Evolutionary conservation across 1,284 basidiomycete genomes (phyloP).

Genomic region (Rhodotorula sp.): DNA sequence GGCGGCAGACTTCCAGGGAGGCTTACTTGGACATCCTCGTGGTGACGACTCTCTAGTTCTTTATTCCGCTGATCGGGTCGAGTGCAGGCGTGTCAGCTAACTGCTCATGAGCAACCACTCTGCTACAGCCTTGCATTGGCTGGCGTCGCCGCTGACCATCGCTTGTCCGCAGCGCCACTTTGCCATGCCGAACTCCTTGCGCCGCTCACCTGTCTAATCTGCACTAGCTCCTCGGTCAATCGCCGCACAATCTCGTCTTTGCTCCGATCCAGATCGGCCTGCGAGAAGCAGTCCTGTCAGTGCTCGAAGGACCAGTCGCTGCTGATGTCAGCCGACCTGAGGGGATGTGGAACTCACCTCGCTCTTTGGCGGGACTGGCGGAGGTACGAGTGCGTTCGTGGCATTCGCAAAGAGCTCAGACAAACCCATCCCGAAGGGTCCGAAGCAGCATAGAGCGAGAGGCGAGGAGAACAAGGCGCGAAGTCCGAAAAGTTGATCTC

Average conservation of each 20-base stretch:
- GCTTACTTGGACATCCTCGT: constrained; percentile 8
- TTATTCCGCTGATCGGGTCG: constrained; percentile 9
- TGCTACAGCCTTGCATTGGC: background rate
- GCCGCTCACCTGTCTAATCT: constrained; percentile 6
- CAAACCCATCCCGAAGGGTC: background rate
- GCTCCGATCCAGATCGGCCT: background rate
- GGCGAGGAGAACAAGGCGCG: background rate
- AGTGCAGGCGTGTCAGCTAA: background rate
- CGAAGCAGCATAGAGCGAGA: background rate
- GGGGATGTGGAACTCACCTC: background rate
- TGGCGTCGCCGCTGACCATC: background rate
- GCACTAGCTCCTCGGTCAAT: constrained; percentile 13
- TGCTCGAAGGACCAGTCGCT: background rate
- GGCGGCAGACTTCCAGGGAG: too few relatives aligned
- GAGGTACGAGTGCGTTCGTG: background rate
- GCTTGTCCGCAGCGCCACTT: background rate
- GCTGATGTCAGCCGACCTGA: constrained; percentile 2
- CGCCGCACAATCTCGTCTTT: constrained; percentile 20
- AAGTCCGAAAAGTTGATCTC: background rate
- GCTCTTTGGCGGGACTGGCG: constrained; percentile 5
- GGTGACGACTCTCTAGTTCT: constrained; percentile 3
- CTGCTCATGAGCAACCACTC: background rate
- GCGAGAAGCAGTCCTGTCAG: background rate
- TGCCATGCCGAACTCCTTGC: background rate
- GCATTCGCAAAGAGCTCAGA: background rate